Evolutionary conservation across 306 rosid genomes (phyloP).

Genomic region (Ziziphus jujuba): DNA sequence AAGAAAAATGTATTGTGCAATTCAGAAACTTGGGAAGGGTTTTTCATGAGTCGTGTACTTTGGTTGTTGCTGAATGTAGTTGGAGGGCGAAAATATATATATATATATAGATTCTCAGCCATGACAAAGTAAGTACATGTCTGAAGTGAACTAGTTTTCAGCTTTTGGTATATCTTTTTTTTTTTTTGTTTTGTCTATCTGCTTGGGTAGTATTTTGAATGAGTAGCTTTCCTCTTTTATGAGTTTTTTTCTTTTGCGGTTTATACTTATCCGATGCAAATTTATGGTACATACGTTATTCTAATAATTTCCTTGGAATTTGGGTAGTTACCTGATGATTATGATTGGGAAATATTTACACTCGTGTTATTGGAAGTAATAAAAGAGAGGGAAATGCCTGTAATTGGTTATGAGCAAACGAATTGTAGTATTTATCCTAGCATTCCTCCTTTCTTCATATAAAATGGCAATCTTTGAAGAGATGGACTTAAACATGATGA

Average conservation of each 20-base stretch:
- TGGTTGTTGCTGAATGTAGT: constrained; percentile 22
- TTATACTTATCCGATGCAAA: constrained; percentile 35
- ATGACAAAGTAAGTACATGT: constrained; percentile 51
- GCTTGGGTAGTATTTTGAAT: constrained; percentile 42
- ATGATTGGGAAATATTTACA: constrained; percentile 14
- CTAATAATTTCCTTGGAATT: constrained; percentile 30
- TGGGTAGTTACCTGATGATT: constrained; percentile 22
- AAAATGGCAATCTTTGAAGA: not conserved
- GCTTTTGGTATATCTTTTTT: constrained; percentile 23
- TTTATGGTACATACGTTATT: constrained; percentile 30
- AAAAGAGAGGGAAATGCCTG: constrained; percentile 6
- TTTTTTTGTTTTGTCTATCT: constrained; percentile 31
- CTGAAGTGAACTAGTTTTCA: constrained; percentile 36
- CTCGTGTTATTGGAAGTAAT: not conserved
- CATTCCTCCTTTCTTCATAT: not conserved
- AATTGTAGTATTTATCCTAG: constrained; percentile 11
- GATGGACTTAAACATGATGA: not conserved
- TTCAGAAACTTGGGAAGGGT: constrained; percentile 91
- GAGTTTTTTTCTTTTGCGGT: constrained; percentile 21
- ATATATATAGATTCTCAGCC: constrained; percentile 38
- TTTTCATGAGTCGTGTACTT: constrained; percentile 50
- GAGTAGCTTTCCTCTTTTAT: constrained; percentile 35
- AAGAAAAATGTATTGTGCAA: constrained; percentile 83
- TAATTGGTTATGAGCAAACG: constrained; percentile 14
- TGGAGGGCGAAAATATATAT: constrained; percentile 22